phyloP scores from a whole-genome alignment of 2,329 filamentous ascomycete genomes.

The Ilyonectria destructans region DNA sequence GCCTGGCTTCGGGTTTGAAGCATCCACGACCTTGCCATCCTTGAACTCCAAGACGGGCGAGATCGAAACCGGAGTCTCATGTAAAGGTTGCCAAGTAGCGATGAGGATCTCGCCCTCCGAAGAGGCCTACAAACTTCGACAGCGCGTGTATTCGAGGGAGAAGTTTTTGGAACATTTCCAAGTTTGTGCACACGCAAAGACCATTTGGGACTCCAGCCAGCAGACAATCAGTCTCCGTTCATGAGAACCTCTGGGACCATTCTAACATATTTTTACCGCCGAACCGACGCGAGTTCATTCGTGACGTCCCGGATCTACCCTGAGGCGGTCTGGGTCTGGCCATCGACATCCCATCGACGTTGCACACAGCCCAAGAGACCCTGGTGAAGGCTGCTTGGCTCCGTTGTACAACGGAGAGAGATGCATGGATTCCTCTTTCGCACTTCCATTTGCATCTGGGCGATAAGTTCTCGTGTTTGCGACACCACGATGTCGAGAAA shows the following conservation, averaged over 20 bases:
- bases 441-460: constrained; percentile 10
- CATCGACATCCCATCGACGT: not conserved
- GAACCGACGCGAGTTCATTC: not conserved
- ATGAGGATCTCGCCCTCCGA: constrained; percentile 26
- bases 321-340: no score
- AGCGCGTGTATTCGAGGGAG: constrained; percentile 25
- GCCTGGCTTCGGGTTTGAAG: constrained; percentile 27
- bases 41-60: constrained; percentile 25
- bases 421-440: constrained; percentile 9
- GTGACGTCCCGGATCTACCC: not conserved
- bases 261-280: no score
- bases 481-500: not conserved
- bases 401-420: constrained; percentile 1
- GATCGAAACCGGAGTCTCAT: constrained; percentile 27
- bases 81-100: constrained; percentile 25
- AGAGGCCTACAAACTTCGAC: constrained; percentile 23
- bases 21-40: constrained; percentile 15
- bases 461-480: not conserved
- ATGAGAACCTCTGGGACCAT: not conserved
- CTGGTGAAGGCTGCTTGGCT: not conserved
- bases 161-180: constrained; percentile 29
- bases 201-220: constrained; percentile 24
- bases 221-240: constrained; percentile 9
- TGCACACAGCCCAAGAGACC: not conserved
- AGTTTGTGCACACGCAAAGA: constrained; percentile 15